Conservation (phyloP, 345 rosid genomes). For the Linum lewisii region DNA sequence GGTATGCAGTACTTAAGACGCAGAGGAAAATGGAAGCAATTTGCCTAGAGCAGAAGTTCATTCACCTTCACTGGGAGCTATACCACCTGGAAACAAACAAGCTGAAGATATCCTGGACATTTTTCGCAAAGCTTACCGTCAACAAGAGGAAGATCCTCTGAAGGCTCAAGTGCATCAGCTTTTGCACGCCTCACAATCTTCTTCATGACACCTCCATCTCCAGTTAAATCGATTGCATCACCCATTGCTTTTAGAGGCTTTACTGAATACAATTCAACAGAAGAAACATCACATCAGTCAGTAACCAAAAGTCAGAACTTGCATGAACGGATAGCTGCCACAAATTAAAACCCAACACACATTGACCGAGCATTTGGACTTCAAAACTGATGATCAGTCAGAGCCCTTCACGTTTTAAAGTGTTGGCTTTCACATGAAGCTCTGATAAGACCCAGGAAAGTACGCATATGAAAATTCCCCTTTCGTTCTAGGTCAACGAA, state of each 20-base stretch:
- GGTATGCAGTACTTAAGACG: too few species aligned
- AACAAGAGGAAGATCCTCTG: slow-evolving; percentile 75
- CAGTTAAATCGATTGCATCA: slow-evolving; percentile 54
- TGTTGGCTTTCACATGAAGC: not conserved
- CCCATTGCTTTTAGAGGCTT: slow-evolving; percentile 34
- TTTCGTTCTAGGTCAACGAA: too few species aligned
- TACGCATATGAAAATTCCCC: too few species aligned
- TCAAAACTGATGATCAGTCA: not conserved
- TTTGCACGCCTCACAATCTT: slow-evolving; percentile 50
- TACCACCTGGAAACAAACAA: too few species aligned
- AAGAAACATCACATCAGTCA: not conserved
- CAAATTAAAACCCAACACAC: not conserved
- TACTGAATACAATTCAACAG: not conserved
- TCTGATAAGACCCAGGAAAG: not conserved
- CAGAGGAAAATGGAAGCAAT: too few species aligned
- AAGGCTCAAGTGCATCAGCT: slow-evolving; percentile 50
- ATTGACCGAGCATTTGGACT: too few species aligned
- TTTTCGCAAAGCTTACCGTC: slow-evolving; percentile 76
- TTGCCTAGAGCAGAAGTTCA: too few species aligned
- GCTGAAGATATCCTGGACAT: too few species aligned
- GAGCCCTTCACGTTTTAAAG: not conserved
- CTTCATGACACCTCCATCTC: slow-evolving; percentile 79
- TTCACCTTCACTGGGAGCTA: too few species aligned
- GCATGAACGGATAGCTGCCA: not conserved
- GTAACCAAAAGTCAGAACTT: not conserved